phyloP scores from a whole-genome alignment of 352 stramenopile species.

The Phytophthora pini region DNA sequence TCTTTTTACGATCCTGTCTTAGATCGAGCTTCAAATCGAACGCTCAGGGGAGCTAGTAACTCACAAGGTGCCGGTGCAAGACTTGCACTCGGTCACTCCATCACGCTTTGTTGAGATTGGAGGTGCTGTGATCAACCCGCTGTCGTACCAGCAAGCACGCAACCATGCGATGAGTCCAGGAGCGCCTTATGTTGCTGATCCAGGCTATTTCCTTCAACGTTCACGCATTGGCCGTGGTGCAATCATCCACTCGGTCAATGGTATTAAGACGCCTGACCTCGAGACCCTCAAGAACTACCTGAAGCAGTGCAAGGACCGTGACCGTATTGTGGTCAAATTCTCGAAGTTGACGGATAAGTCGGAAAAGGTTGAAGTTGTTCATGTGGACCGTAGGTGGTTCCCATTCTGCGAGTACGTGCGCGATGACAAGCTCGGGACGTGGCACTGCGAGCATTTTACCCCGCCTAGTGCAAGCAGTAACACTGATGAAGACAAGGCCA shows the following conservation, averaged over 20 bases:
- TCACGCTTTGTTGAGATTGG: constrained; percentile 89
- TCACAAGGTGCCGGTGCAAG: constrained; percentile 73
- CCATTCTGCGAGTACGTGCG: constrained; percentile 85
- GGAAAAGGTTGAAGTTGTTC: constrained; percentile 86
- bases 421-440: constrained; percentile 80
- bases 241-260: constrained; percentile 91
- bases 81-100: constrained; percentile 87
- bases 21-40: constrained; percentile 86
- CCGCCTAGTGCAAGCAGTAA: constrained; percentile 10
- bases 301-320: constrained; percentile 72
- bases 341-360: constrained; percentile 78
- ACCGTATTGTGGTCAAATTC: constrained; percentile 88
- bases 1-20: background rate
- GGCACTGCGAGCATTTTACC: constrained; percentile 78
- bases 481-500: constrained; percentile 1
- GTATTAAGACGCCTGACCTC: constrained; percentile 84
- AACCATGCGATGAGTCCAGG: constrained; percentile 80
- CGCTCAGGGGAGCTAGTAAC: constrained; percentile 76
- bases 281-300: constrained; percentile 86
- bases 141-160: constrained; percentile 92
- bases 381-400: constrained; percentile 93
- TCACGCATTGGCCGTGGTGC: constrained; percentile 83
- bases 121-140: constrained; percentile 86
- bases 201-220: constrained; percentile 91
- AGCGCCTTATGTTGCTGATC: constrained; percentile 83